These are phyloP conservation scores for Cyclotella atomus DNA, from an alignment of 108 stramenopile species.

Conservation along the genomic window DNA sequence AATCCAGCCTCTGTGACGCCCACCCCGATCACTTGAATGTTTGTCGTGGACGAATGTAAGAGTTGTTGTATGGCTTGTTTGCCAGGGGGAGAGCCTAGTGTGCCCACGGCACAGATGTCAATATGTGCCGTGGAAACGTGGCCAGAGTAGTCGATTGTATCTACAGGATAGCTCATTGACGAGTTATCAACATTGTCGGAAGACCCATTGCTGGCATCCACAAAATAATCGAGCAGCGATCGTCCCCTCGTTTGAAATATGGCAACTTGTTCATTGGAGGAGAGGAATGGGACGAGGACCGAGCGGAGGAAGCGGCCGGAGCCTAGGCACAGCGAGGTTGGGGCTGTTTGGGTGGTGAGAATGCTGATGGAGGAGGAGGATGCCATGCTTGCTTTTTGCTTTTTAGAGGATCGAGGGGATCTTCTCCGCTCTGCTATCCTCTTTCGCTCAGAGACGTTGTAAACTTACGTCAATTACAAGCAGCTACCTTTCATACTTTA, in stretches of 20 bases:
- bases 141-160: constrained; percentile 71
- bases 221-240: constrained; percentile 69
- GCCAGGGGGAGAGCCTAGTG: constrained; percentile 59
- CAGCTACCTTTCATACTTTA: too few species aligned
- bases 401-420: not conserved
- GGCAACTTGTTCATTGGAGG: constrained; percentile 37
- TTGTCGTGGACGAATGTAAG: constrained; percentile 23
- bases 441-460: too few species aligned
- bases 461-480: too few species aligned
- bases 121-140: constrained; percentile 47
- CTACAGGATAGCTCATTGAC: constrained; percentile 57
- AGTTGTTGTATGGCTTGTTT: constrained; percentile 56
- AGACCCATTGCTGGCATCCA: not conserved
- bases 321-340: constrained; percentile 66
- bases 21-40: constrained; percentile 70
- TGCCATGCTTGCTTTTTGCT: not conserved
- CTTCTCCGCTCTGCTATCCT: not conserved
- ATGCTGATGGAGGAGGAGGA: not conserved
- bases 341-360: not conserved
- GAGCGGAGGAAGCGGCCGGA: constrained; percentile 88
- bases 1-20: constrained; percentile 92
- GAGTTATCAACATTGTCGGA: not conserved
- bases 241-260: constrained; percentile 84
- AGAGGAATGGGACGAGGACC: constrained; percentile 81
- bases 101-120: constrained; percentile 64